phyloP scores from a whole-genome alignment of 257 asterid genomes.

The Solanum neorickii region DNA sequence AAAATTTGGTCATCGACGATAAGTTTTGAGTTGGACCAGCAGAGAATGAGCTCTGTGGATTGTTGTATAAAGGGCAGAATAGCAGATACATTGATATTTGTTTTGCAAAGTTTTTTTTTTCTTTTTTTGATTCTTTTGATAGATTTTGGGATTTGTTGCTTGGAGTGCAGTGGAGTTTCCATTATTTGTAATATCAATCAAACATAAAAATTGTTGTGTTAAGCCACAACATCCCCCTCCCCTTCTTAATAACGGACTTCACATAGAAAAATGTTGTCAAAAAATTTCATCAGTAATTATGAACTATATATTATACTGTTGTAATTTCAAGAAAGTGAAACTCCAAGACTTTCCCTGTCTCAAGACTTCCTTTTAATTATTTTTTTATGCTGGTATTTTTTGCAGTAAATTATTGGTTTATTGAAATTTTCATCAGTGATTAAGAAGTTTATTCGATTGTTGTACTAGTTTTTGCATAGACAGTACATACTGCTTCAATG shows the following conservation, averaged over 20 bases:
- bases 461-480: neutral
- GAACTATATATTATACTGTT: neutral
- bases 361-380: neutral
- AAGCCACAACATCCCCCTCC: constrained; percentile 15
- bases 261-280: constrained; percentile 16
- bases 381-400: neutral
- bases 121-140: constrained; percentile 55
- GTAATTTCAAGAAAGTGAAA: neutral
- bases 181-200: constrained; percentile 28
- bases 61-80: constrained; percentile 37
- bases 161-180: constrained; percentile 6
- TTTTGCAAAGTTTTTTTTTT: constrained; percentile 31
- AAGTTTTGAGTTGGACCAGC: constrained; percentile 10
- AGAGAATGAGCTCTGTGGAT: constrained; percentile 23
- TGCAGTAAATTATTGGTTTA: neutral
- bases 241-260: constrained; percentile 32
- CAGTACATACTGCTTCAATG: neutral
- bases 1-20: constrained; percentile 5
- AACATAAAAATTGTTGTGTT: constrained; percentile 14
- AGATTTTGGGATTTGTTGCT: constrained; percentile 28
- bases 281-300: neutral
- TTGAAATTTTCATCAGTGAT: neutral
- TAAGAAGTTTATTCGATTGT: neutral
- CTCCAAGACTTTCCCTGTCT: neutral
- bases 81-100: constrained; percentile 27